A percentile compares a stretch with the other conserved stretches of the same genome.
These are phyloP conservation scores for Panellus pusillus DNA, from an alignment of 768 basidiomycete species.

Conservation along the genomic window DNA sequence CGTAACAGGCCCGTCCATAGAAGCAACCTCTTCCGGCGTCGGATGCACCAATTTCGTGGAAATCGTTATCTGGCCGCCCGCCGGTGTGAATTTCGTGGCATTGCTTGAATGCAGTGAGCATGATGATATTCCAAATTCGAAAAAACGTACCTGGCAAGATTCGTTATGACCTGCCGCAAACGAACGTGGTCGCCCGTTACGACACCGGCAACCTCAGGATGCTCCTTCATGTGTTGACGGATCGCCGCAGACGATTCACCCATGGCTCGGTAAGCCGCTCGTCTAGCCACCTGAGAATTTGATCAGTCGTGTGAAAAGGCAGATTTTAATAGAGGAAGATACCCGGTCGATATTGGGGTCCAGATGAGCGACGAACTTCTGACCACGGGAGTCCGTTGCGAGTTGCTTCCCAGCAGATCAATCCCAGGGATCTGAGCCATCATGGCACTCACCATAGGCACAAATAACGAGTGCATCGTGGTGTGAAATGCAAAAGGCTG, in stretches of 20 bases:
- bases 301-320: not conserved
- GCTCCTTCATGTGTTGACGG: slow-evolving; percentile 38
- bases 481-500: slow-evolving; percentile 78
- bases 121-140: slow-evolving; percentile 6
- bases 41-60: slow-evolving; percentile 56
- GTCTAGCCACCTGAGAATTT: slow-evolving; percentile 51
- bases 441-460: slow-evolving; percentile 43
- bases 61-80: slow-evolving; percentile 67
- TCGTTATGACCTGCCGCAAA: slow-evolving; percentile 78
- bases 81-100: slow-evolving; percentile 77
- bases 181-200: slow-evolving; percentile 86
- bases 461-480: slow-evolving; percentile 71
- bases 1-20: slow-evolving; percentile 6
- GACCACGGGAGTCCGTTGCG: slow-evolving; percentile 63
- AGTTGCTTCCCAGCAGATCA: slow-evolving; percentile 35
- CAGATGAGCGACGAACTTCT: slow-evolving; percentile 67
- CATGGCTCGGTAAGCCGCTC: slow-evolving; percentile 58
- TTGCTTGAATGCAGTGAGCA: slow-evolving; percentile 44
- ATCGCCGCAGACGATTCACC: slow-evolving; percentile 49
- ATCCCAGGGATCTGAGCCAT: not conserved
- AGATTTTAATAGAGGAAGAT: slow-evolving; percentile 11
- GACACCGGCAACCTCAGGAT: slow-evolving; percentile 58
- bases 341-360: slow-evolving; percentile 70
- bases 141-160: slow-evolving; percentile 65
- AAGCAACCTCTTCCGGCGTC: slow-evolving; percentile 12